Base-by-base conservation (phyloP, 352 stramenopile species). In the Phytophthora uliginosa region DNA sequence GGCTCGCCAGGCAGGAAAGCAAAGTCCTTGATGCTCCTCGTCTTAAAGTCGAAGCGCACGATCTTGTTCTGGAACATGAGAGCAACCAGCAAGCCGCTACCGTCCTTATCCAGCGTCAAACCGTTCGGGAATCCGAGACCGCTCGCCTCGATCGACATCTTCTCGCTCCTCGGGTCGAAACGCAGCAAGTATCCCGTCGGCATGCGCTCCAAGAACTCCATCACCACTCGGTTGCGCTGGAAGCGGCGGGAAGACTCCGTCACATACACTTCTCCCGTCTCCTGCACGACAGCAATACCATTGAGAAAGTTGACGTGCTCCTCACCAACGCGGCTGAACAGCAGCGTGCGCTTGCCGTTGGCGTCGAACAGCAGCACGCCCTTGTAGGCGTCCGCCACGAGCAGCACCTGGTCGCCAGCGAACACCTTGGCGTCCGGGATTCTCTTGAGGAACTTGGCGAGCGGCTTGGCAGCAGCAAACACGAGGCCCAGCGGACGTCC, bases 301-400 rank as follows among this genome's bases (percentile, higher is more conserved):
- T 88, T 90, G 17, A 91, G 60, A n/a, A 86, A 88, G 38, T 81
- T 79, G 10, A 76, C 64, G 20, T 71, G 66, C 18, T 83, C 69
- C 22, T 83, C 75, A 22, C 71, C 68, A 3, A 85, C 79, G 36
- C 74, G 69, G 73, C 78, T 81, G 42, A 92, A 92, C 10, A 92
- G 71, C 66, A 86, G 53, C 28, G 77, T 88, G 63, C 78, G 82
- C 28, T 81, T 76, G 47, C 85, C 85, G 20, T 67, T 74, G 33
- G 79, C 85, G 36, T 92, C 85, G 47, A 92, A 81, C 15, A 92
- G 67, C 24, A 85, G 54, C 55, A 92, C 65, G 12, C 85, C 85
- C 31, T 86, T 86, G 75, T 89, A 90, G 0, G 85, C 81, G 34
- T 92, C 85, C 9, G 83, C 85, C 10, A 91, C 79, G 0, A 92